phyloP scores from a whole-genome alignment of 2,329 filamentous ascomycete species.

The Diaporthe sp. region DNA sequence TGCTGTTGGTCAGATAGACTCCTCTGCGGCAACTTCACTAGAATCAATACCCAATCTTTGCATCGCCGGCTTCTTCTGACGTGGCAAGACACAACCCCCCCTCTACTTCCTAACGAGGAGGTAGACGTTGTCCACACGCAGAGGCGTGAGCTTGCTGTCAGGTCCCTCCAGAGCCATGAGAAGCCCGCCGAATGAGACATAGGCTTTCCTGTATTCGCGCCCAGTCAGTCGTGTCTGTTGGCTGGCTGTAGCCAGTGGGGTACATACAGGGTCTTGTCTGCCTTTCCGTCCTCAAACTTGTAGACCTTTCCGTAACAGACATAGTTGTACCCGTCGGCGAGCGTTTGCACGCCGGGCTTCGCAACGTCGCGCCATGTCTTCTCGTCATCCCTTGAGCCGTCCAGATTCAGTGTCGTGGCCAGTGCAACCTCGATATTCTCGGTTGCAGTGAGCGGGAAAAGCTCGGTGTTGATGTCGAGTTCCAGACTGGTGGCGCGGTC shows the following conservation, averaged over 20 bases:
- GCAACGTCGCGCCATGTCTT: slow-evolving; percentile 85
- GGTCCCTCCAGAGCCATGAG: slow-evolving; percentile 92
- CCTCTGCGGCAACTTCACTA: slow-evolving; percentile 8
- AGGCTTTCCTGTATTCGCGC: slow-evolving; percentile 78
- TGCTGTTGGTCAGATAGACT: slow-evolving; percentile 31
- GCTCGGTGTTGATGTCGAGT: slow-evolving; percentile 94
- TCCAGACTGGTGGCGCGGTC: slow-evolving; percentile 82
- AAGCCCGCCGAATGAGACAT: slow-evolving; percentile 92
- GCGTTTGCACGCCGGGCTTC: slow-evolving; percentile 67
- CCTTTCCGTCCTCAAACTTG: slow-evolving; percentile 83
- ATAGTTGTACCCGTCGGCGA: slow-evolving; percentile 88
- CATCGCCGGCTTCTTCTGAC: background rate
- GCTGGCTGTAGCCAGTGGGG: background rate
- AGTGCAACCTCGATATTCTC: slow-evolving; percentile 86
- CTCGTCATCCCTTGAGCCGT: slow-evolving; percentile 83
- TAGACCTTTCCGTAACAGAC: slow-evolving; percentile 92
- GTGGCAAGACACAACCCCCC: background rate
- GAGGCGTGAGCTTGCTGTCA: slow-evolving; percentile 92
- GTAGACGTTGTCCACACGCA: slow-evolving; percentile 95
- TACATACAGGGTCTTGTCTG: slow-evolving; percentile 87
- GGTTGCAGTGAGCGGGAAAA: slow-evolving; percentile 82
- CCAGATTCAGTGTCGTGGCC: slow-evolving; percentile 86
- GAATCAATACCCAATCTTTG: slow-evolving; percentile 31
- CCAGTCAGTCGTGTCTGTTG: background rate
- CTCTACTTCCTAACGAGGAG: slow-evolving; percentile 89